These are phyloP conservation scores for Fusarium protoensiforme DNA, from an alignment of 2,329 filamentous ascomycete species.

Conservation along the genomic window DNA sequence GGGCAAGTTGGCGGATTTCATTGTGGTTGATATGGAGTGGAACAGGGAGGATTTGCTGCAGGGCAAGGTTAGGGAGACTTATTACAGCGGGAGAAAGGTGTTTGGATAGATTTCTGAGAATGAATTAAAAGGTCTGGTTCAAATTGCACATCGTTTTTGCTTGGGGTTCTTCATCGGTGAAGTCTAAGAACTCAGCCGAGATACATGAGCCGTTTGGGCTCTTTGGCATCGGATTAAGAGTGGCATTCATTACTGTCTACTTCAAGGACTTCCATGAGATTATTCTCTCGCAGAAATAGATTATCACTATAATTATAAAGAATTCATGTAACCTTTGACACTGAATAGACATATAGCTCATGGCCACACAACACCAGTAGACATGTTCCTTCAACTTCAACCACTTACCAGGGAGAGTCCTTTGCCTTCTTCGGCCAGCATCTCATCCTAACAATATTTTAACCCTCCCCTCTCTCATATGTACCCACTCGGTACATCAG, in stretches of 20 bases:
- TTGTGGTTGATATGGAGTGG: slow-evolving; percentile 58
- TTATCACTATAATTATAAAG: background rate
- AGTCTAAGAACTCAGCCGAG: no score
- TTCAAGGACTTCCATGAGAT: background rate
- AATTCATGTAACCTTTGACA: background rate
- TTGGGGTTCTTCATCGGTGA: no score
- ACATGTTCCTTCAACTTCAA: background rate
- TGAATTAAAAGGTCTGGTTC: background rate
- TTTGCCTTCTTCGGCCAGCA: no score
- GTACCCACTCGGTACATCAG: background rate
- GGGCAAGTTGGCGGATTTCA: slow-evolving; percentile 66
- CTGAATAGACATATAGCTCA: background rate
- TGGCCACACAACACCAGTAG: background rate
- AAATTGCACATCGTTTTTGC: background rate
- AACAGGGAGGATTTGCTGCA: slow-evolving; percentile 34
- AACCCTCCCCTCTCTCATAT: background rate
- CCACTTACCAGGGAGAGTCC: background rate
- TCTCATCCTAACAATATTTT: background rate
- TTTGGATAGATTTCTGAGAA: background rate
- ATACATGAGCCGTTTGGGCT: no score
- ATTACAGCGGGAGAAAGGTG: background rate
- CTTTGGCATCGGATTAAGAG: background rate
- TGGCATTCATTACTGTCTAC: background rate
- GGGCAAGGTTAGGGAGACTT: background rate
- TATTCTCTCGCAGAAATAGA: background rate